A percentile compares a stretch with the other conserved stretches of the same genome.
These are phyloP conservation scores for Myxozyma monticola DNA, from an alignment of 805 yeast genomes.

Conservation along the genomic window DNA sequence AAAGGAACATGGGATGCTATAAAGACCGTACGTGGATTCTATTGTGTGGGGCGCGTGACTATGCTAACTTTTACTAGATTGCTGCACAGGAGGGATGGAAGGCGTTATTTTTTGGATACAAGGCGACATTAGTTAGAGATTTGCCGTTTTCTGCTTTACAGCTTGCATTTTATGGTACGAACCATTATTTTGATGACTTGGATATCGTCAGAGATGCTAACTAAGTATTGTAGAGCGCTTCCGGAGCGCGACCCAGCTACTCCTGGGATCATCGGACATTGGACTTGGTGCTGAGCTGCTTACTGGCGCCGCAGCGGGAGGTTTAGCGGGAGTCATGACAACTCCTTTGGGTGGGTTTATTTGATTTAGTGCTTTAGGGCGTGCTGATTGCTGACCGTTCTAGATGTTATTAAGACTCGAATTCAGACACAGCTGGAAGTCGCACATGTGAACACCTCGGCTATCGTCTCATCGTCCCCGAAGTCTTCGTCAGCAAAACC, in stretches of 20 bases:
- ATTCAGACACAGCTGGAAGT: conserved; percentile 77
- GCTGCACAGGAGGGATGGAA: conserved; percentile 66
- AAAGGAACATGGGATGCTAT: conserved; percentile 72
- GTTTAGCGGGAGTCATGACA: conserved; percentile 82
- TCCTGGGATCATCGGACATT: conserved; percentile 37
- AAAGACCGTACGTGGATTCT: conserved; percentile 39
- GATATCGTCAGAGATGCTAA: neutral
- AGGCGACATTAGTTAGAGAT: conserved; percentile 89
- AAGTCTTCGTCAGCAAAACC: neutral
- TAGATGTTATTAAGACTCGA: conserved; percentile 81
- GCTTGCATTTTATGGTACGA: conserved; percentile 87
- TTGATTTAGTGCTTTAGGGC: neutral
- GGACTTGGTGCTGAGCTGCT: conserved; percentile 57
- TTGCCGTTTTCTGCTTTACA: conserved; percentile 95
- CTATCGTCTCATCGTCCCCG: no score
- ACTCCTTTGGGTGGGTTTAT: conserved; percentile 66
- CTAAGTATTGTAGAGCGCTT: conserved; percentile 31
- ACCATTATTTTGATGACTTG: conserved; percentile 38
- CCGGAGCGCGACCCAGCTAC: conserved; percentile 39
- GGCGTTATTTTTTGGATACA: conserved; percentile 86
- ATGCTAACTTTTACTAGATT: conserved; percentile 41
- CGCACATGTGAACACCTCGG: neutral
- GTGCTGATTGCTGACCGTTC: neutral
- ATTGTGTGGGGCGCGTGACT: neutral
- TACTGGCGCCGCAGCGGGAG: conserved; percentile 97